Conservation (phyloP, 2,329 filamentous ascomycete genomes). For the Colletotrichum karsti region DNA sequence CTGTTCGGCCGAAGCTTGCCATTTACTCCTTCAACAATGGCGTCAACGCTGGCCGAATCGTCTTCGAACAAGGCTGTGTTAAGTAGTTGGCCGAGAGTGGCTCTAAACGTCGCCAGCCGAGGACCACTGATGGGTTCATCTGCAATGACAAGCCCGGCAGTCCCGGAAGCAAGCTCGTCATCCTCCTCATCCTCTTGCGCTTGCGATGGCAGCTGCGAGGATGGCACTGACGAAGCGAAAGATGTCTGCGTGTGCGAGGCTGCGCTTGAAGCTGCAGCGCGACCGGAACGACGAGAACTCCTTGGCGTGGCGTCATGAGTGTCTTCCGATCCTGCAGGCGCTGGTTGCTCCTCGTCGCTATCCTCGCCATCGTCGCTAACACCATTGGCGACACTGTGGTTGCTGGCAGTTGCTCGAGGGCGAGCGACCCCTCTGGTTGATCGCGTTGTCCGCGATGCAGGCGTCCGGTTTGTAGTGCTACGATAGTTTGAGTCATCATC, state of each 20-base stretch:
- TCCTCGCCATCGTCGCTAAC: slow-evolving; percentile 50
- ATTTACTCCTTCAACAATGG: slow-evolving; percentile 84
- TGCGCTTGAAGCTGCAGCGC: slow-evolving; percentile 44
- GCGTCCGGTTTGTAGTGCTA: slow-evolving; percentile 34
- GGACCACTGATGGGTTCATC: slow-evolving; percentile 63
- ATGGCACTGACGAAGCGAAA: slow-evolving; percentile 81
- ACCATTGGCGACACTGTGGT: slow-evolving; percentile 30
- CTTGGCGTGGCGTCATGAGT: slow-evolving; percentile 52
- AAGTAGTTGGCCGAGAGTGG: slow-evolving; percentile 83
- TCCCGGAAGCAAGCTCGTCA: slow-evolving; percentile 50
- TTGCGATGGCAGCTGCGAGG: slow-evolving; percentile 70
- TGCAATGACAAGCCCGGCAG: slow-evolving; percentile 52
- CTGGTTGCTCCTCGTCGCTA: slow-evolving; percentile 54
- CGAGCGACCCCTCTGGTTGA: slow-evolving; percentile 41
- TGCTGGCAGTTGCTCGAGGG: slow-evolving; percentile 39
- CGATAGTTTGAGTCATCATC: slow-evolving; percentile 56
- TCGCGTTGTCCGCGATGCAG: slow-evolving; percentile 43
- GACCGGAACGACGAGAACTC: slow-evolving; percentile 45
- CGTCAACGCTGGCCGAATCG: slow-evolving; percentile 80
- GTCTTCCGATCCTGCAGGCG: slow-evolving; percentile 46
- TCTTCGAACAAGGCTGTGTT: slow-evolving; percentile 86
- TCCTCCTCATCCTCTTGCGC: slow-evolving; percentile 53
- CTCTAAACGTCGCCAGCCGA: slow-evolving; percentile 79
- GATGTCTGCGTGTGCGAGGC: slow-evolving; percentile 62
- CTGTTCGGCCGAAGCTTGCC: slow-evolving; percentile 62